Base-by-base conservation (phyloP, 139 green algal genomes). In the Tetratostichococcus sp. region DNA sequence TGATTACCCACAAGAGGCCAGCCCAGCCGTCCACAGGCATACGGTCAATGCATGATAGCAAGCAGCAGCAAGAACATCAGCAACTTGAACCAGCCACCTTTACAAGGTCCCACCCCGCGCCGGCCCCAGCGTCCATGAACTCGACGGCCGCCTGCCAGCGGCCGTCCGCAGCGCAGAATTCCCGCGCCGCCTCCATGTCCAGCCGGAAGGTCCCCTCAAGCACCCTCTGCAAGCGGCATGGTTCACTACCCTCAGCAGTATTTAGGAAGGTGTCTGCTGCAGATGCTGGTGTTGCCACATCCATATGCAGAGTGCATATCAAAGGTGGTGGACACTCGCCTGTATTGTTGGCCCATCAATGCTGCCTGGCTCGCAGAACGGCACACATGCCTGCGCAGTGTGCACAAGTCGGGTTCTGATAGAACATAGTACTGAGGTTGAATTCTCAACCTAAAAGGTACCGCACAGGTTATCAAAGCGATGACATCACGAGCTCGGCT, bases 121-220 rank as follows among this genome's bases (percentile, higher is more conserved):
- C 71, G 57, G 68, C 43, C 17, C 33, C 73, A n/a, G 35, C 28
- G 65, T 91, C 80, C 71, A 91, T 58, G 58, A 90, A 83, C 11
- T 39, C 30, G 4, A 91, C 85, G 1, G 86, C 86, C 21, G 76
- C 34, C 21, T 6, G 23, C 83, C 82, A 92, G 21, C 81, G 67
- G 11, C 90, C 86, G 72, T 91, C 86, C 19, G 84, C 86, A 8
- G 77, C 82, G 42, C 86, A 90, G 58, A 88, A 91, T 14, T 91
- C 82, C n/a, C 85, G 69, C 43, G 77, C 75, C 14, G 76, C 77
- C 30, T 31, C 22, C 22, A 91, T 31, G 42, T 91, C 85, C 25
- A 79, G 62, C 43, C 69, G 71, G 42, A 91, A 91, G 4, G 85
- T 91, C 65, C 39, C 79, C 72, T 87, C 80, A 16, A 91, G 59